Evolutionary conservation across 768 basidiomycete genomes (phyloP), one percentile per base, ranked within the genome.

Genomic region (Collybiopsis luxurians): DNA sequence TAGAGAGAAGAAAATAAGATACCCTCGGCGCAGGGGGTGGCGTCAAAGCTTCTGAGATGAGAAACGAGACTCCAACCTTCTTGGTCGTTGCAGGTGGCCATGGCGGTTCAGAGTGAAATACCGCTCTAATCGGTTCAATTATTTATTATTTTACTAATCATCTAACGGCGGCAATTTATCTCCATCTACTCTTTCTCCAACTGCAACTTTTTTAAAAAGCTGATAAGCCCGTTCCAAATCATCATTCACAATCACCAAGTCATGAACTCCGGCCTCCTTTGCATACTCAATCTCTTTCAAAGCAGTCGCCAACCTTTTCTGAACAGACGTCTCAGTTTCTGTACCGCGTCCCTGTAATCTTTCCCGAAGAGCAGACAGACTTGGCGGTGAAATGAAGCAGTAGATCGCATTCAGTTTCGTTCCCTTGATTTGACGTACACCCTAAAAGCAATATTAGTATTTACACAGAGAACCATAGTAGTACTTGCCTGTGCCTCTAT

Each of bases 311-410:
- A 98, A 81, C 2, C 96, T 85, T 60, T 85, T 87, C 58, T 83
- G 75, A 13, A 95, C 78, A 9, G 87, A 82, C 0, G 79, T 80
- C 19, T 87, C 86, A 12, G 83, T 79, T 68, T 98, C 95, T 11
- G 95, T 97, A 0, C 92, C 95, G 3, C 95, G 87, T 0, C 84
- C 78, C 24, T 79, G 78, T 4, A 98, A 79, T 43, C 96, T 88
- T 3, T 72, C 59, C 24, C 85, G 83, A 36, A 98, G 85, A 10
- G 74, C 75, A n/a, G 79, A 34, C 70, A 96, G 73, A 13, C 87
- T 83, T 0, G 96, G 96, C 0, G 96, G 96, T 0, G 92, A 86
- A 69, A 98, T 83, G 74, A 98, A 98, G 60, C 95, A 80, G 71
- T 88, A 97, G 60, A 97, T 79, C 15, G 95, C 91, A 67, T 91